Evolutionary conservation across 2,329 filamentous ascomycete species (phyloP), one percentile per base, ranked within the genome.

Genomic region (Penicillium digitatum): DNA sequence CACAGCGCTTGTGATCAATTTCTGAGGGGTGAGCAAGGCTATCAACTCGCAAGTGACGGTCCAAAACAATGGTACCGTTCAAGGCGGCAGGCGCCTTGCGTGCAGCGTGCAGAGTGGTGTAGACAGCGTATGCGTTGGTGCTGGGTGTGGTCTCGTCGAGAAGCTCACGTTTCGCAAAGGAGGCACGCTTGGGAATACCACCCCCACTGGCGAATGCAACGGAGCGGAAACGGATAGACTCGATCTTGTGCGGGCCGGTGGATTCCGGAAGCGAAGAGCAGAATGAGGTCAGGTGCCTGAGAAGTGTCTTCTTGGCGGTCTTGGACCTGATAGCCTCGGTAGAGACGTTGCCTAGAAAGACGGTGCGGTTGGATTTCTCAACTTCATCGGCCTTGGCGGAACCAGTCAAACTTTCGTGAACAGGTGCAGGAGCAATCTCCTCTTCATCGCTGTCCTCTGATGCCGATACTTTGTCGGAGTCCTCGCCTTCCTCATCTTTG

Each of bases 41-140:
- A 75, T 99, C 94, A 24, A 93, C 93, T 39, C 93, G 86, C 53
- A 99, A 77, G 74, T 99, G 94, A 31, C 94, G 87, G 63, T 89
- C 88, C 16, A 99, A 83, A 3, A 97, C 81, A 16, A 90, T 78
- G 1, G 84, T 89, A 46, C 92, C 94, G 66, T 99, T 99, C 38
- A 99, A 82, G 37, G 83, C 82, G 60, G 84, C 79, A 44, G 87
- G 84, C 2, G 92, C 92, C 64, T 87, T 84, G 52, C 90, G 85
- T 12, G 90, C 91, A 3, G 89, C 90, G 9, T 83, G 78, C 1
- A 83, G 74, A 1, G 88, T 90, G 40, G 85, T 87, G 77, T 94
- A 96, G 46, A 99, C 91, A 29, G 83, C 90, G 70, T 99, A 99
- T 44, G 94, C 94, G 70, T 99, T 96, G 56, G 92, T 91, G 59